Conservation (phyloP, 495 filamentous ascomycete species). For the Penicillium silybi region DNA sequence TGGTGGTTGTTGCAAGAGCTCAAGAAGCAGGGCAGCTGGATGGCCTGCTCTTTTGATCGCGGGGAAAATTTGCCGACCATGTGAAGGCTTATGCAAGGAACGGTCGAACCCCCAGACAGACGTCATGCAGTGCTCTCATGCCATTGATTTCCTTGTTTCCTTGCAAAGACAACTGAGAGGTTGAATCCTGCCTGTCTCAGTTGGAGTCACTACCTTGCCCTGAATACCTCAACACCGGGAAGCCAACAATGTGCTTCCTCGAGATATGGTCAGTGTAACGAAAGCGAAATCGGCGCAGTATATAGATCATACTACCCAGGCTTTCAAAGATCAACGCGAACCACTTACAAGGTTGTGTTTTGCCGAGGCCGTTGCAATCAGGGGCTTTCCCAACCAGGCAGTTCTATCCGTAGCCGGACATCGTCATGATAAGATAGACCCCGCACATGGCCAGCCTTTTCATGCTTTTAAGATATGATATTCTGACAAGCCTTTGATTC, state of each 20-base stretch:
- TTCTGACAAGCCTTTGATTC: too few relatives aligned
- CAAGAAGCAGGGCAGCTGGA: not conserved
- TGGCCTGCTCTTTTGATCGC: not conserved
- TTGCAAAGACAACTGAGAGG: not conserved
- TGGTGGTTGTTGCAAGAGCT: not conserved
- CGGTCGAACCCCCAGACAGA: not conserved
- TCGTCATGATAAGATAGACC: slow-evolving; percentile 20
- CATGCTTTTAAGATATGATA: not conserved
- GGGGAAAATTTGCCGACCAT: not conserved
- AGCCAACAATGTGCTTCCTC: too few relatives aligned
- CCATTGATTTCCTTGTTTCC: not conserved
- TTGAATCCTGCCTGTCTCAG: not conserved
- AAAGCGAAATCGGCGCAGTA: too few relatives aligned
- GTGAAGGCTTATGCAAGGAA: not conserved
- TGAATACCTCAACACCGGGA: not conserved
- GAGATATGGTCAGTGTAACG: too few relatives aligned
- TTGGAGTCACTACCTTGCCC: not conserved
- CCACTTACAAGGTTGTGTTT: too few relatives aligned
- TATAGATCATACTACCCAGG: too few relatives aligned
- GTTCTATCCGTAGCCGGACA: slow-evolving; percentile 4
- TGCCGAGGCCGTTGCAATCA: not conserved
- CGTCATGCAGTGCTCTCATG: not conserved
- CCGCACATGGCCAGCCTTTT: slow-evolving; percentile 7
- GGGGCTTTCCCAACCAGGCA: slow-evolving; percentile 12
- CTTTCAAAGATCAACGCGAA: too few relatives aligned